phyloP scores from a whole-genome alignment of 2,329 filamentous ascomycete genomes.

The Fusarium globosum region DNA sequence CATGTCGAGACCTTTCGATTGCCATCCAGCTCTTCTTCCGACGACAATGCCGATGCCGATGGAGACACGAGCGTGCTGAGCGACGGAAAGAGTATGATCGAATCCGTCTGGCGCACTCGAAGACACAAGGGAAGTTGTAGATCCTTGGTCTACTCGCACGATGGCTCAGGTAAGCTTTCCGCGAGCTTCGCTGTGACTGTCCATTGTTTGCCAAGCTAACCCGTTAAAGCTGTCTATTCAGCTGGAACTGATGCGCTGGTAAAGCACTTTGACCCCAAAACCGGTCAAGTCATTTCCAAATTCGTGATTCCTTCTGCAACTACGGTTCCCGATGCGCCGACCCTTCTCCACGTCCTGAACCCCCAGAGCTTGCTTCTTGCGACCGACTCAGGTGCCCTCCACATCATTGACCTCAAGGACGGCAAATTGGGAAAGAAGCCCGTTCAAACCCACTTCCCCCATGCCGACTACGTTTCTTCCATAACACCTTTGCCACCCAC shows the following conservation, averaged over 20 bases:
- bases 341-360: constrained; percentile 83
- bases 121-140: constrained; percentile 96
- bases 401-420: constrained; percentile 86
- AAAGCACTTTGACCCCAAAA: constrained; percentile 67
- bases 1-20: constrained; percentile 88
- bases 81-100: constrained; percentile 78
- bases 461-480: constrained; percentile 93
- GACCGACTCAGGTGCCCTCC: constrained; percentile 89
- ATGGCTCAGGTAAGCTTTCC: constrained; percentile 71
- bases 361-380: constrained; percentile 89
- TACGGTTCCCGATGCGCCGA: constrained; percentile 74
- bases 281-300: constrained; percentile 81
- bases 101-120: constrained; percentile 85
- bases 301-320: constrained; percentile 75
- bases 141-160: constrained; percentile 79
- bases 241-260: constrained; percentile 70
- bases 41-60: constrained; percentile 62
- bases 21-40: constrained; percentile 62
- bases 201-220: constrained; percentile 1
- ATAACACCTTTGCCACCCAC: constrained; percentile 85
- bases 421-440: constrained; percentile 70
- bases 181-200: no score
- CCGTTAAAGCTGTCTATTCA: constrained; percentile 67
- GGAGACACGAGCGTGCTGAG: constrained; percentile 62
- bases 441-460: constrained; percentile 83